These are phyloP conservation scores for Saccharomycopsis crataegensis DNA, from an alignment of 1,139 yeast species.

Conservation along the genomic window DNA sequence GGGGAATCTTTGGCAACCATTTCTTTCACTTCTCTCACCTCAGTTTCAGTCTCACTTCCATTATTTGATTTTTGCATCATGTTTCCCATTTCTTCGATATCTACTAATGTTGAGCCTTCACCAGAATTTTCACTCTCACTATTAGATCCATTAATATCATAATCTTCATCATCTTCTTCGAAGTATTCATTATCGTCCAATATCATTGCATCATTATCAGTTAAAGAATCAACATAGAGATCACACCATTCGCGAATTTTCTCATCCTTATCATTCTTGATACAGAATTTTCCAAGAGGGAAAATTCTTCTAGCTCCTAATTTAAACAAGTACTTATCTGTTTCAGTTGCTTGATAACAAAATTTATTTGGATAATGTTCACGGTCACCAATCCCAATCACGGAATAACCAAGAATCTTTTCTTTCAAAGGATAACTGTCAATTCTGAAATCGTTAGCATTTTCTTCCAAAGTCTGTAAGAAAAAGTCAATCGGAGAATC, in stretches of 20 bases:
- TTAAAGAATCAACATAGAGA: conserved; percentile 49
- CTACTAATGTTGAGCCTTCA: conserved; percentile 42
- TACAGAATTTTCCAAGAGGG: conserved; percentile 82
- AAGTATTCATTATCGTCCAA: conserved; percentile 43
- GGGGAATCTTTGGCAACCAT: conserved; percentile 93
- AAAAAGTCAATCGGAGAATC: conserved; percentile 90
- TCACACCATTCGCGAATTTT: conserved; percentile 62
- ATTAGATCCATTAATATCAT: conserved; percentile 31
- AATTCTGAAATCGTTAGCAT: conserved; percentile 76
- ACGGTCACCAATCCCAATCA: conserved; percentile 79
- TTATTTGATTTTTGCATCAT: conserved; percentile 36
- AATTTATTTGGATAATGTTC: conserved; percentile 83
- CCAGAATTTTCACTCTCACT: conserved; percentile 28
- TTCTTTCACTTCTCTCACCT: conserved; percentile 46
- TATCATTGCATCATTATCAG: conserved; percentile 60
- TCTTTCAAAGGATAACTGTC: conserved; percentile 67
- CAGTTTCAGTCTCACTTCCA: conserved; percentile 19
- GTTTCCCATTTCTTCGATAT: conserved; percentile 81
- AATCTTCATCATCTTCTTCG: conserved; percentile 32
- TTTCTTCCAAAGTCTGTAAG: conserved; percentile 71
- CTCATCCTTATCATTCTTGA: conserved; percentile 61
- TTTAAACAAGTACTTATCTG: conserved; percentile 72
- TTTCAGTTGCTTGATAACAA: conserved; percentile 76
- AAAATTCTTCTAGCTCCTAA: conserved; percentile 79
- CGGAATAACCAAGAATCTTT: conserved; percentile 68